Evolutionary conservation across 2,329 filamentous ascomycete species (phyloP), one percentile per base, ranked within the genome.

Genomic region (Drechslerella coelobrocha): DNA sequence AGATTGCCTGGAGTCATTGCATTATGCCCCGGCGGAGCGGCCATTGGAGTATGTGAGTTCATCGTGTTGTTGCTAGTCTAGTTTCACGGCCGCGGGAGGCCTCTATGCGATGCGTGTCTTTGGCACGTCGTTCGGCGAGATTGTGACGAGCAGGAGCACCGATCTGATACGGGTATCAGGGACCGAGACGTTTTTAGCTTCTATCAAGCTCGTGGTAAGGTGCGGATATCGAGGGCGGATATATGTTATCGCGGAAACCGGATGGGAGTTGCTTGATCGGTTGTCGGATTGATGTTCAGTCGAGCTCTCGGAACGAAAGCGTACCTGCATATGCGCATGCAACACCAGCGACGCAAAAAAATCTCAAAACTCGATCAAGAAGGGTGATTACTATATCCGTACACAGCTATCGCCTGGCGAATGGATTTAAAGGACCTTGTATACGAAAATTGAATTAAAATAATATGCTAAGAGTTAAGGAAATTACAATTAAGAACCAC

Each of bases 1-100:
- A 69, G 56, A 26, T 61, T 61, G 17, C 63, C 65, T n/a, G 65
- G 65, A 4, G 65, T 69, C 65, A 69, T 69, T 17, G 52, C 65
- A 23, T 41, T 52, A 29, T 56, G 45, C 10, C 48, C 26, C 12
- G 17, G 45, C 26, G 56, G 63, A 6, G 65, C 65, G 14, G 57
- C 65, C 65, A 69, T 69, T 21, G 65, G 57, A 9, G 65, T 68
- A 34, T 68, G 63, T 2, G 63, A 56, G 23, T 68, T 68, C 63
- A 68, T 68, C 10, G 47, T 56, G 31, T 12, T n/a, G n/a, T n/a
- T n/a, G n/a, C n/a, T n/a, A n/a, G n/a, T n/a, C n/a, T 52, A 10
- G 34, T 5, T 39, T 14, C 12, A 14, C 17, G 34, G 12, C 12
- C 29, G 34, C 12, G 34, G 12, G 34, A 4, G 34, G 34, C 17